phyloP scores from a whole-genome alignment of 345 rosid species.

The Kandelia obovata region DNA sequence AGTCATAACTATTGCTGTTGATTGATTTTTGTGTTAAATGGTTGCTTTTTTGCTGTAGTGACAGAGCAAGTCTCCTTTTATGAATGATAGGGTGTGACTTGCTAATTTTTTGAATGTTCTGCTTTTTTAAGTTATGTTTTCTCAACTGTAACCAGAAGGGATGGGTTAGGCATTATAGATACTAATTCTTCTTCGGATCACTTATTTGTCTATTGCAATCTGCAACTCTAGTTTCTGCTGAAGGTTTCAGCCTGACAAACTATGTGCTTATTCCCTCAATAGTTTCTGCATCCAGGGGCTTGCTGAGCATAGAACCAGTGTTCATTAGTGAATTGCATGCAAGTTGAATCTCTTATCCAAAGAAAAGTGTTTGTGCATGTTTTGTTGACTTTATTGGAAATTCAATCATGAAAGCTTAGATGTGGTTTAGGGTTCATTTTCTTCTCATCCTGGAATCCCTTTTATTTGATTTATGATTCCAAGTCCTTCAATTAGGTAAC shows the following conservation, averaged over 20 bases:
- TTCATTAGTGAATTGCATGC: conserved; percentile 2
- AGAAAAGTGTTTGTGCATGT: background rate
- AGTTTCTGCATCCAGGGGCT: background rate
- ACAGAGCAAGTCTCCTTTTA: no score
- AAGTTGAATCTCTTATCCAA: background rate
- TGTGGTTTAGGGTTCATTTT: conserved; percentile 1
- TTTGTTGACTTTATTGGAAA: background rate
- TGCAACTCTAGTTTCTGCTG: conserved; percentile 3
- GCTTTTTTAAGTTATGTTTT: no score
- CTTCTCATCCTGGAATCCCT: conserved; percentile 1
- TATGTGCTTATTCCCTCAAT: background rate
- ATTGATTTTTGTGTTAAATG: no score
- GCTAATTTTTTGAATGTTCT: no score
- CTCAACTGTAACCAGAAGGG: background rate
- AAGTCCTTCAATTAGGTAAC: conserved; percentile 61
- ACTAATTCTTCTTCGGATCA: background rate
- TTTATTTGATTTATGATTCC: conserved; percentile 16
- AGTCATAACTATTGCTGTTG: no score
- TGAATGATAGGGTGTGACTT: no score
- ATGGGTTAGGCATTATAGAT: background rate
- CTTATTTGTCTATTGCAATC: background rate
- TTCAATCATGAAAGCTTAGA: background rate
- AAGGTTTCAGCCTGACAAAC: background rate
- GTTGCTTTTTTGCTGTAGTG: no score
- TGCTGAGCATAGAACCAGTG: background rate